Percentiles rank a stretch among this genome's conserved stretches.
Conservation (phyloP, 2,329 filamentous ascomycete species). For the Akanthomyces uredinophilus region DNA sequence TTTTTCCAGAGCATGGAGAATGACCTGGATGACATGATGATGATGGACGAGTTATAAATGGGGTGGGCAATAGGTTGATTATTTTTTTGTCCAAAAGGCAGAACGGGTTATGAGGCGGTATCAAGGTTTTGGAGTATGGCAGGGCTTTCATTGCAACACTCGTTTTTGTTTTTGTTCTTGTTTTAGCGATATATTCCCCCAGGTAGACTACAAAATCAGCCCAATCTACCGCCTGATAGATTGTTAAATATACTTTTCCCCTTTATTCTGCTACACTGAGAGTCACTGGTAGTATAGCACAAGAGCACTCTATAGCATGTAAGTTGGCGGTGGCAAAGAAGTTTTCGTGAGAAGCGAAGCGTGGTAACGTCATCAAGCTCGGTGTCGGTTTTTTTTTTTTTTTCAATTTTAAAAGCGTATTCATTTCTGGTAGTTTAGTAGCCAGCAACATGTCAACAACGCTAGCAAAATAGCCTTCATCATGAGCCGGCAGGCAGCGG, state of each 20-base stretch:
- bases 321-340: neutral
- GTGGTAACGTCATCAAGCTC: neutral
- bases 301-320: neutral
- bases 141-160: neutral
- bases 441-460: neutral
- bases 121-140: neutral
- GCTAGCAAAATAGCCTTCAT: neutral
- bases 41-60: slow-evolving; percentile 19
- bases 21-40: slow-evolving; percentile 13
- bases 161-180: neutral
- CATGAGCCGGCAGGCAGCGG: neutral
- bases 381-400: neutral
- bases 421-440: neutral
- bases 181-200: neutral
- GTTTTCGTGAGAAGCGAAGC: neutral
- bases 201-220: neutral
- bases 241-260: neutral
- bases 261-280: neutral
- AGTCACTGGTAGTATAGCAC: neutral
- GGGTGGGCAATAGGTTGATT: neutral
- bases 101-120: neutral
- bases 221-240: neutral
- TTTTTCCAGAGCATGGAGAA: slow-evolving; percentile 17
- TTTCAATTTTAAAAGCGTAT: neutral
- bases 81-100: neutral